Conservation (phyloP, 2,329 filamentous ascomycete genomes). For the Tolypocladium album region DNA sequence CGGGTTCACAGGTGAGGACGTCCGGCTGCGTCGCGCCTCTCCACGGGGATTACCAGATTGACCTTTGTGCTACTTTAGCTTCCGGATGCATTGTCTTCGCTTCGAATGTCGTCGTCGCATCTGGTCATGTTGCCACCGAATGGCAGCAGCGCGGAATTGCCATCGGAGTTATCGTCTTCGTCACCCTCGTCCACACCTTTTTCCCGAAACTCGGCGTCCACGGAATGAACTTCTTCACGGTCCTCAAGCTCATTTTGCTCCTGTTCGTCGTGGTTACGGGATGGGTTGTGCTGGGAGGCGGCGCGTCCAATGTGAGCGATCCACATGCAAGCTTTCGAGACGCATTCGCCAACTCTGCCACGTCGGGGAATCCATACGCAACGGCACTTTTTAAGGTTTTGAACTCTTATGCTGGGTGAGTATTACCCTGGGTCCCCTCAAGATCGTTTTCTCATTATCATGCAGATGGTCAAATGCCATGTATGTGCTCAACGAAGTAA, state of each 20-base stretch:
- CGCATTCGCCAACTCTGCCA: conserved; percentile 34
- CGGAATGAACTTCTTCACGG: conserved; percentile 46
- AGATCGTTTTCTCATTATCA: conserved; percentile 31
- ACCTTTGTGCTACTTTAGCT: not conserved
- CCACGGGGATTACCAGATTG: not conserved
- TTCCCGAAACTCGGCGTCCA: conserved; percentile 47
- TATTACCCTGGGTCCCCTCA: no score
- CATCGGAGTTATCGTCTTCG: conserved; percentile 42
- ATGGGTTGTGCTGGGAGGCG: conserved; percentile 43
- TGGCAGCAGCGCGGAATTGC: conserved; percentile 49
- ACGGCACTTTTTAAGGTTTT: conserved; percentile 42
- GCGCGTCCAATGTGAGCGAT: conserved; percentile 24
- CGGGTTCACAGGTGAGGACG: not conserved
- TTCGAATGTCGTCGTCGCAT: conserved; percentile 39
- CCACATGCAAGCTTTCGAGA: conserved; percentile 45
- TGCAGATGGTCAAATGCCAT: conserved; percentile 57
- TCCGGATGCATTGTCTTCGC: conserved; percentile 33
- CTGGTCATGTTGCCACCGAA: conserved; percentile 35
- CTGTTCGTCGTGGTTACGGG: conserved; percentile 52
- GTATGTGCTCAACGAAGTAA: conserved; percentile 49
- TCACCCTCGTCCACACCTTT: conserved; percentile 38
- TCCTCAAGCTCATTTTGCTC: conserved; percentile 50
- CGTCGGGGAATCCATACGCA: conserved; percentile 30
- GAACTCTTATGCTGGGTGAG: not conserved
- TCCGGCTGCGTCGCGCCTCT: not conserved